Percentiles rank a stretch among this genome's conserved stretches.
Evolutionary conservation across 371 early-diverging fungal species (phyloP).

Genomic region (Syncephalis plumigaleata): DNA sequence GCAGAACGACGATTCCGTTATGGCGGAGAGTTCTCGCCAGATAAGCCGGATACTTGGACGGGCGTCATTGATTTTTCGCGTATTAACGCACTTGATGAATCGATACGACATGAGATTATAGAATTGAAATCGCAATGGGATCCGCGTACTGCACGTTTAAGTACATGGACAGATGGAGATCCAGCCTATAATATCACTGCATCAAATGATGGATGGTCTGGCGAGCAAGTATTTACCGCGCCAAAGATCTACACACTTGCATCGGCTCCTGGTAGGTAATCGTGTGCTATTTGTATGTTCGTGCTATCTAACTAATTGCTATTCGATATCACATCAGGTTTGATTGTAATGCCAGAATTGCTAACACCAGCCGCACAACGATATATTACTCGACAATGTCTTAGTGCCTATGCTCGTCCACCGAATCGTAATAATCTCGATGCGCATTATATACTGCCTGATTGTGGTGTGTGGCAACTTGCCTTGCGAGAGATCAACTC

Average conservation of each 20-base stretch:
- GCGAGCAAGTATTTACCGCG: background rate
- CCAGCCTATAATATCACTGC: constrained; percentile 1
- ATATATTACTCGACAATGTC: constrained; percentile 33
- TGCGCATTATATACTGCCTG: constrained; percentile 52
- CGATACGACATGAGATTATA: background rate
- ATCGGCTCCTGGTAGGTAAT: background rate
- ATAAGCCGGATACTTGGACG: background rate
- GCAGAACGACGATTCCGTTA: constrained; percentile 5
- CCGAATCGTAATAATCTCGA: constrained; percentile 75
- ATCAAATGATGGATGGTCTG: background rate
- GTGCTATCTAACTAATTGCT: background rate
- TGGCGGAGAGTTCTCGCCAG: constrained; percentile 3
- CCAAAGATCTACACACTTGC: background rate
- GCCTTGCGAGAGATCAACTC: constrained; percentile 19
- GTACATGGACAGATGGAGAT: background rate
- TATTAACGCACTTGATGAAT: background rate
- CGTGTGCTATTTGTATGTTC: background rate
- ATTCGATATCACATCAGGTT: constrained; percentile 28
- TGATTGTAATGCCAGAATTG: constrained; percentile 57
- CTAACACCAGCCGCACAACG: constrained; percentile 51
- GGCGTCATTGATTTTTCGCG: constrained; percentile 6
- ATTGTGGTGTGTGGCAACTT: constrained; percentile 47
- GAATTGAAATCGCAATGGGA: constrained; percentile 4
- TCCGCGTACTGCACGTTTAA: background rate
- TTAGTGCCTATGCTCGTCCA: constrained; percentile 39